phyloP scores from a whole-genome alignment of 495 filamentous ascomycete species.

The Neurospora tetraspora region DNA sequence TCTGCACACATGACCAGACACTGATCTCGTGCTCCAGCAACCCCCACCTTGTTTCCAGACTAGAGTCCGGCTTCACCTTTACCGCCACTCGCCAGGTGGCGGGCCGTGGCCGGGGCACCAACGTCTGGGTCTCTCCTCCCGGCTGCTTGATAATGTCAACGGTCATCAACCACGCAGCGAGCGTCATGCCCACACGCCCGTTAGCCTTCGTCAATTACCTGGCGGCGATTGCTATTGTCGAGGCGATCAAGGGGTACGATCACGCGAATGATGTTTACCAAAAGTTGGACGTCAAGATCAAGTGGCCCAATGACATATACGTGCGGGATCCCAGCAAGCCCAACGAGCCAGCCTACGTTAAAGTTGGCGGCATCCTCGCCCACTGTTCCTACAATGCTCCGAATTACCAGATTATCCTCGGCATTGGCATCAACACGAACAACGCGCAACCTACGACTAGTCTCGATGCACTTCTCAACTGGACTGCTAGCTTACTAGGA shows the following conservation, averaged over 20 bases:
- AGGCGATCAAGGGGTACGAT: constrained; percentile 76
- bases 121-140: constrained; percentile 90
- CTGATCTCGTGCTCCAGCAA: constrained; percentile 46
- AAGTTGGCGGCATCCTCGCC: constrained; percentile 89
- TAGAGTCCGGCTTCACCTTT: constrained; percentile 78
- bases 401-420: constrained; percentile 78
- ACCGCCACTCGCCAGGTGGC: constrained; percentile 87
- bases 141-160: constrained; percentile 82
- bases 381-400: constrained; percentile 70
- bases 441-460: constrained; percentile 84
- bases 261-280: constrained; percentile 38
- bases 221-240: constrained; percentile 78
- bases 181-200: constrained; percentile 60
- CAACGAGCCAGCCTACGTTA: constrained; percentile 56
- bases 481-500: constrained; percentile 9
- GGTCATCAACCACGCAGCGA: constrained; percentile 68
- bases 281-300: constrained; percentile 69
- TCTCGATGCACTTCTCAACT: constrained; percentile 58
- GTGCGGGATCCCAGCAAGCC: constrained; percentile 61
- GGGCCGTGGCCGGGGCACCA: constrained; percentile 82
- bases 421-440: constrained; percentile 80
- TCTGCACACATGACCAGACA: neutral
- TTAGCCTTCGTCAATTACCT: constrained; percentile 94
- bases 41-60: constrained; percentile 57
- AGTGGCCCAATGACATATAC: constrained; percentile 98